A percentile compares a stretch with the other conserved stretches of the same genome.
These are phyloP conservation scores for Austroboletus eburneus DNA, from an alignment of 768 basidiomycete species.

Conservation along the genomic window DNA sequence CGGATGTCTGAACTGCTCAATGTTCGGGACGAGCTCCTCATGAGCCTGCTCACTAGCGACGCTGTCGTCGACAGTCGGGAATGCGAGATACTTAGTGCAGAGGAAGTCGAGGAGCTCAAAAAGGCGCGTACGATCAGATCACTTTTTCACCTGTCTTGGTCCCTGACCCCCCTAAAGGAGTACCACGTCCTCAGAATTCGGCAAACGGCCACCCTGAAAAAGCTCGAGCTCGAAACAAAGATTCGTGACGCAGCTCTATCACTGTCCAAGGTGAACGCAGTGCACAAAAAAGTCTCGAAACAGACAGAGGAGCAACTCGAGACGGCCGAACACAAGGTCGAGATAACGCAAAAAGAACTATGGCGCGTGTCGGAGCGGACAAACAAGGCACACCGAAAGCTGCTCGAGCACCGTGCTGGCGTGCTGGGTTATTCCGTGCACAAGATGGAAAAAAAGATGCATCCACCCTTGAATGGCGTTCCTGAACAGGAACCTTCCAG, in stretches of 20 bases:
- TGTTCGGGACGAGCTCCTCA: constrained; percentile 78
- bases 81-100: constrained; percentile 70
- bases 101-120: constrained; percentile 68
- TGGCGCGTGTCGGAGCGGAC: constrained; percentile 63
- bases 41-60: constrained; percentile 89
- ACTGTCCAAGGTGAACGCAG: constrained; percentile 61
- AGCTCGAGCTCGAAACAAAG: constrained; percentile 76
- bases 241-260: constrained; percentile 84
- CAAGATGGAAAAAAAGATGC: constrained; percentile 56
- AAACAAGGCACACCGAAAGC: constrained; percentile 54
- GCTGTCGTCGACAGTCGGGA: constrained; percentile 89
- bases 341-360: constrained; percentile 64
- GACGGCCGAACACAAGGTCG: constrained; percentile 68
- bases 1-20: constrained; percentile 45
- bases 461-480: constrained; percentile 23
- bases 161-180: constrained; percentile 46
- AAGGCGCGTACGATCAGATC: constrained; percentile 42
- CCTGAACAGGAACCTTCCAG: constrained; percentile 43
- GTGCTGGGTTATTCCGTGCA: constrained; percentile 72
- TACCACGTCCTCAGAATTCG: constrained; percentile 65
- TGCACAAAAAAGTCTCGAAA: constrained; percentile 54
- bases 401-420: constrained; percentile 81
- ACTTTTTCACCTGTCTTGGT: constrained; percentile 10
- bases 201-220: constrained; percentile 62
- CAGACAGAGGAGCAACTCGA: constrained; percentile 70